Evolutionary conservation across 176 grass and related monocot species (phyloP).

Genomic region (Musa acuminata): DNA sequence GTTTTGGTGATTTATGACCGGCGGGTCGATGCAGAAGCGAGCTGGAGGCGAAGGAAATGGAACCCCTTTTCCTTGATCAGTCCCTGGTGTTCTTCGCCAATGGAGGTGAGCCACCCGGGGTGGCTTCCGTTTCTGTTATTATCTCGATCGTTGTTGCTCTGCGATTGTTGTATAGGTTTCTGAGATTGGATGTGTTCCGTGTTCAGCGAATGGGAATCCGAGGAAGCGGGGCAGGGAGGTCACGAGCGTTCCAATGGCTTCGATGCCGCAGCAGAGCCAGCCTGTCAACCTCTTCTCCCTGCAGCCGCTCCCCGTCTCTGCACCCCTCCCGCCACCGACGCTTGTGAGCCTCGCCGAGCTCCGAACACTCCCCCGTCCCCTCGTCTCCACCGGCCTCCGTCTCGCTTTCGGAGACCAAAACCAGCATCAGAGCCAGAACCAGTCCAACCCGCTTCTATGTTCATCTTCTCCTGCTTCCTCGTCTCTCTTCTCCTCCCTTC

Average conservation of each 20-base stretch:
- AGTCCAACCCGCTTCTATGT: slow-evolving; percentile 24
- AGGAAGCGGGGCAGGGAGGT: slow-evolving; percentile 37
- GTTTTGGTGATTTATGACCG: not conserved
- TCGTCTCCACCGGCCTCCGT: slow-evolving; percentile 74
- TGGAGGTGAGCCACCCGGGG: slow-evolving; percentile 18
- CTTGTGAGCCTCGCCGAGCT: slow-evolving; percentile 33
- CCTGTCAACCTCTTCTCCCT: slow-evolving; percentile 24
- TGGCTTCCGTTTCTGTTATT: not conserved
- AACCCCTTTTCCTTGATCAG: slow-evolving; percentile 24
- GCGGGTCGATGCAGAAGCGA: slow-evolving; percentile 39
- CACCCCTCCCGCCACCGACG: slow-evolving; percentile 3
- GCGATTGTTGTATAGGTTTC: slow-evolving; percentile 13
- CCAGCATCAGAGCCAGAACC: slow-evolving; percentile 30
- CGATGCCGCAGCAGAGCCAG: not conserved
- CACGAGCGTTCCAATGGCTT: slow-evolving; percentile 22
- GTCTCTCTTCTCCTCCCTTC: slow-evolving; percentile 5
- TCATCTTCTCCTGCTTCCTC: slow-evolving; percentile 5
- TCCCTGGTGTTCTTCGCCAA: slow-evolving; percentile 26
- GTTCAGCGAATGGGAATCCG: slow-evolving; percentile 32
- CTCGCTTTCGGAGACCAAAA: slow-evolving; percentile 72
- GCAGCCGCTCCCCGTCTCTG: slow-evolving; percentile 15
- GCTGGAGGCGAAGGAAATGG: slow-evolving; percentile 49
- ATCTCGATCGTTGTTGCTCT: not conserved
- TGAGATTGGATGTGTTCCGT: slow-evolving; percentile 23
- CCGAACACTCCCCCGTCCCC: slow-evolving; percentile 26